phyloP scores from a whole-genome alignment of 2,329 filamentous ascomycete species.

The Botryosphaeria dothidea region DNA sequence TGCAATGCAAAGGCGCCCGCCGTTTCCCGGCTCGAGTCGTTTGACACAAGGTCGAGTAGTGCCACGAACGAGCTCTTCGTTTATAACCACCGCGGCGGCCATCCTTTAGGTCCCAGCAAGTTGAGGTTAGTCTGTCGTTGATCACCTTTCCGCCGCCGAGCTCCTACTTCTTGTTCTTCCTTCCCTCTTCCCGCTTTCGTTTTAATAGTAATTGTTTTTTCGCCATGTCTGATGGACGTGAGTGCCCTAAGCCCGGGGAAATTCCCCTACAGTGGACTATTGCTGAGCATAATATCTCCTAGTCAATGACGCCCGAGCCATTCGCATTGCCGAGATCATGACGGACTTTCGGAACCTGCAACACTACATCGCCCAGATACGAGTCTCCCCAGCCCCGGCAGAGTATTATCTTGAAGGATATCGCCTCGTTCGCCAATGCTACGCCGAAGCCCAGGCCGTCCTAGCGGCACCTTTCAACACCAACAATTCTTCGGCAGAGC shows the following conservation, averaged over 20 bases:
- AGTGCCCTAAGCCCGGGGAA: conserved; percentile 29
- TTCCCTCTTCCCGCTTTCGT: background rate
- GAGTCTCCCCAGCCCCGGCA: conserved; percentile 52
- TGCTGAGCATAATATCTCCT: conserved; percentile 4
- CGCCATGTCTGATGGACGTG: conserved; percentile 60
- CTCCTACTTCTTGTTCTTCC: background rate
- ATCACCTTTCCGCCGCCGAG: background rate
- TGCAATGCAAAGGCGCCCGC: background rate
- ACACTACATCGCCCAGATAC: conserved; percentile 58
- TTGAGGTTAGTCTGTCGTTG: conserved; percentile 12
- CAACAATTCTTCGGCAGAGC: conserved; percentile 42
- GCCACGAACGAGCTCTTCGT: background rate
- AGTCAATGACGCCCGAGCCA: conserved; percentile 66
- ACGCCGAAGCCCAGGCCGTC: conserved; percentile 55
- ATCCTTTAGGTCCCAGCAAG: background rate
- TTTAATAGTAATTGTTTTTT: conserved; percentile 4
- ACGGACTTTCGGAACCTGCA: conserved; percentile 64
- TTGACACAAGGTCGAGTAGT: background rate
- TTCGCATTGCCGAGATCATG: conserved; percentile 65
- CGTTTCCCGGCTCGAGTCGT: conserved; percentile 1
- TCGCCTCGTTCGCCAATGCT: conserved; percentile 57
- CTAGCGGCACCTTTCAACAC: conserved; percentile 55
- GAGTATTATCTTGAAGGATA: conserved; percentile 63
- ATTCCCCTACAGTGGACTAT: background rate
- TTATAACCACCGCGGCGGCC: conserved; percentile 5